A percentile compares a stretch with the other conserved stretches of the same genome.
Evolutionary conservation across 108 stramenopile genomes (phyloP).

Genomic region (Cyclotella choctawhatcheeana): DNA sequence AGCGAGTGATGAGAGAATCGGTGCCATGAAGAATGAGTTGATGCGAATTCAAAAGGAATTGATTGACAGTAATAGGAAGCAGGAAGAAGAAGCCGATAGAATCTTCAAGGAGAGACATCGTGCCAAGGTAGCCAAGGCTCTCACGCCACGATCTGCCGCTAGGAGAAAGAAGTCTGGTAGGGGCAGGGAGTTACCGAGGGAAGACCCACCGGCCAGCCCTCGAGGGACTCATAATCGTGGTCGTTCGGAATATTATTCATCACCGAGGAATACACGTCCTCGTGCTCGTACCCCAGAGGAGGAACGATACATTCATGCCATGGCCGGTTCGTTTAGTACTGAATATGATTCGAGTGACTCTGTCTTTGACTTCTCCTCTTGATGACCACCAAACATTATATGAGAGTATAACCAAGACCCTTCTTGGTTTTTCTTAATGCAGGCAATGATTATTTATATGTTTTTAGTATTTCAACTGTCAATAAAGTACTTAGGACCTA

Average conservation of each 20-base stretch:
- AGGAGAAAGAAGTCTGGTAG: neutral
- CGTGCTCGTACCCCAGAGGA: too few species aligned
- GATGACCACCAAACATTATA: neutral
- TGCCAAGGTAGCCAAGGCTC: conserved; percentile 1
- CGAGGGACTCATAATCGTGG: neutral
- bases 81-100: neutral
- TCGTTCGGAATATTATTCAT: too few species aligned
- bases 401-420: too few species aligned
- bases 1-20: conserved; percentile 3
- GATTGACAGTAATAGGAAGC: neutral
- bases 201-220: conserved; percentile 4
- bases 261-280: neutral
- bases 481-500: too few species aligned
- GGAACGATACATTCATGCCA: neutral
- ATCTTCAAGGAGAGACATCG: neutral
- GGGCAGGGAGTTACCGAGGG: neutral
- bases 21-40: neutral
- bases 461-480: too few species aligned
- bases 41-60: neutral
- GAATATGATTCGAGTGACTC: conserved; percentile 11
- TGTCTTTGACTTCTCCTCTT: conserved; percentile 1
- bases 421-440: too few species aligned
- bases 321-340: neutral
- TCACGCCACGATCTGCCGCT: neutral
- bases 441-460: too few species aligned